Base-by-base conservation (phyloP, 108 stramenopile species). In the Cyclotella distinguenda region DNA sequence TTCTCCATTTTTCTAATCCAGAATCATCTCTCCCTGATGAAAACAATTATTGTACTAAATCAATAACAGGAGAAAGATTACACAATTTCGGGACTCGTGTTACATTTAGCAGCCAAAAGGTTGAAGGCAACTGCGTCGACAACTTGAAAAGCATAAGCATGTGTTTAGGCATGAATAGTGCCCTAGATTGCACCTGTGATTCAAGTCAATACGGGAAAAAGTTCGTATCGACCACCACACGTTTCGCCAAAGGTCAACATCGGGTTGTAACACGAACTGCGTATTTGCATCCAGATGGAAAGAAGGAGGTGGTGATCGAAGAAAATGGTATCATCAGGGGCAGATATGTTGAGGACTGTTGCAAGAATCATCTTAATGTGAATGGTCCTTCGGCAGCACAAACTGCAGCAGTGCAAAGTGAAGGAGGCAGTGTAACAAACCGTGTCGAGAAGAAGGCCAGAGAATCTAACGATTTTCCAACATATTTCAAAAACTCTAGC, bases 241-340 rank as follows among this genome's bases (percentile, higher is more conserved):
- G 74, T 1, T 55, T 75, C 15, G 74, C 74, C 27, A 34, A 49
- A 21, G 74, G 74, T 26, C 35, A 49, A 33, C 59, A 66, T 35
- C 74, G 74, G n/a, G 56, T 60, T 6, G 60, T 75, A 4, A 75
- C 43, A 47, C 51, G 66, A 10, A 75, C 66, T 18, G 74, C 66
- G 0, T 47, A 56, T 22, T 40, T 73, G 23, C 64, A 60, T 31
- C 64, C 72, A 1, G 72, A 73, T 52, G 72, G 72, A 26, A 73
- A 48, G 40, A 58, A 51, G 32, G 72, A 73, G 25, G 63, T 65
- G 16, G 63, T 72, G 16, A 31, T 72, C 2, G 71, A 72, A 64
- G 71, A 72, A 32, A 46, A 72, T 59, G 71, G 71, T 11, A 57
- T 64, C n/a, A 63, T 64, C 18, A 72, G 28, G 39, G 22, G 55